These are phyloP conservation scores for Cronartium quercuum DNA, from an alignment of 1,284 basidiomycete species.

Conservation along the genomic window DNA sequence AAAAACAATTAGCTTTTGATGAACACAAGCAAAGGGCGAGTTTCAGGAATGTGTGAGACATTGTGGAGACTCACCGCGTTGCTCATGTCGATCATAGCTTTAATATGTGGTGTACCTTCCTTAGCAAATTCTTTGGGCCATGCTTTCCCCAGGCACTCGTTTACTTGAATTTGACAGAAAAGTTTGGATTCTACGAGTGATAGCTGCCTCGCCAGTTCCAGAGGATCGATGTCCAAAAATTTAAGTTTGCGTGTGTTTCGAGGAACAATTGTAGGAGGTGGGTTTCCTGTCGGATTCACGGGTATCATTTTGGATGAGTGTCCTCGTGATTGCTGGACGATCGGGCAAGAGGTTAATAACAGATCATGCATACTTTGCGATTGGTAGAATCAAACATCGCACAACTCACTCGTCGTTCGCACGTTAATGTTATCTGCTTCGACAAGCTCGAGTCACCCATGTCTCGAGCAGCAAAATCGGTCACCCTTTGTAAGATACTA, in stretches of 20 bases:
- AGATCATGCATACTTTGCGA: background rate
- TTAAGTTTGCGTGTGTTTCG: conserved; percentile 69
- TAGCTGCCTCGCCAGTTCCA: conserved; percentile 87
- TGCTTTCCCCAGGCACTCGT: conserved; percentile 69
- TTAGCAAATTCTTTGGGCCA: conserved; percentile 49
- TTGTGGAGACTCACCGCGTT: conserved; percentile 63
- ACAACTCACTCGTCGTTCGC: conserved; percentile 48
- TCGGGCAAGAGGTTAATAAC: too few relatives aligned
- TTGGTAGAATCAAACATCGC: background rate
- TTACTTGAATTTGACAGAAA: conserved; percentile 80
- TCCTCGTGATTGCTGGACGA: conserved; percentile 12
- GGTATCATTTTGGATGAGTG: conserved; percentile 40
- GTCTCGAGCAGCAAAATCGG: conserved; percentile 48
- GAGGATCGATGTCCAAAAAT: conserved; percentile 76
- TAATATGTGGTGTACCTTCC: conserved; percentile 63
- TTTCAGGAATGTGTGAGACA: background rate
- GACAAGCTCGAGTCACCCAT: conserved; percentile 46
- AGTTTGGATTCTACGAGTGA: conserved; percentile 85
- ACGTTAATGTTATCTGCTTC: conserved; percentile 48
- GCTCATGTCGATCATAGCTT: conserved; percentile 80
- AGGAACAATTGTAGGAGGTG: conserved; percentile 68
- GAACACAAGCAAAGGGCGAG: background rate
- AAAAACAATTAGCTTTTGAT: background rate
- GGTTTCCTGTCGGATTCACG: conserved; percentile 49
- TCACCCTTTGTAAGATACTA: conserved; percentile 46